phyloP scores from a whole-genome alignment of 768 basidiomycete genomes.

The Goffeauzyma gilvescens region DNA sequence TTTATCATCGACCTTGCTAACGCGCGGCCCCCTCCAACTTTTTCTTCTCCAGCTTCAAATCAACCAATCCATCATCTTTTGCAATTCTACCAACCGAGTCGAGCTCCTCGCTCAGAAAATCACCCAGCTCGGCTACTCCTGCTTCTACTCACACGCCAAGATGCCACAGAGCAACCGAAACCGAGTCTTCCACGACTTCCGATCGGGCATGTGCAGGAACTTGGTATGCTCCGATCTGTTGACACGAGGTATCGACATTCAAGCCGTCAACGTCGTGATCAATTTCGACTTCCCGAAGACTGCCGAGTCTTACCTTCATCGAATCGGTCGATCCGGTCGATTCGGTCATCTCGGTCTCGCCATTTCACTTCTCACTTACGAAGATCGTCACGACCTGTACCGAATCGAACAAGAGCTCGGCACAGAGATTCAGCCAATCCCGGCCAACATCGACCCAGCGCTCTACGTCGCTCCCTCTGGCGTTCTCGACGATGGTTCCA shows the following conservation, averaged over 20 bases:
- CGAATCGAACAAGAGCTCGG: slow-evolving; percentile 96
- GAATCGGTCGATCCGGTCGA: slow-evolving; percentile 91
- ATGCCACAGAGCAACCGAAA: slow-evolving; percentile 98
- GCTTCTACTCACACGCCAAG: slow-evolving; percentile 99
- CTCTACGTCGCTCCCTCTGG: slow-evolving; percentile 68
- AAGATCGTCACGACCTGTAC: slow-evolving; percentile 93
- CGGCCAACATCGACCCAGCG: slow-evolving; percentile 69
- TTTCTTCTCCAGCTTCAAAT: slow-evolving; percentile 65
- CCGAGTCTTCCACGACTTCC: slow-evolving; percentile 99
- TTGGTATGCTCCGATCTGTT: slow-evolving; percentile 91
- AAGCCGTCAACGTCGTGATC: slow-evolving; percentile 99
- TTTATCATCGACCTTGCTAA: slow-evolving; percentile 2
- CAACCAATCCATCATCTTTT: slow-evolving; percentile 99
- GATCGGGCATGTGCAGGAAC: slow-evolving; percentile 93
- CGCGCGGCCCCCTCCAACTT: background rate
- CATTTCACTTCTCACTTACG: slow-evolving; percentile 93
- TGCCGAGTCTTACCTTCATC: slow-evolving; percentile 93
- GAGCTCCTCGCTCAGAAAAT: slow-evolving; percentile 98
- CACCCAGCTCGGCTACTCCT: slow-evolving; percentile 96
- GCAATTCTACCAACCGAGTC: slow-evolving; percentile 98
- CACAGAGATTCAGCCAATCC: slow-evolving; percentile 92
- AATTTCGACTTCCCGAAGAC: slow-evolving; percentile 98
- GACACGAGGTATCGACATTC: slow-evolving; percentile 97
- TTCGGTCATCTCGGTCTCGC: slow-evolving; percentile 94
- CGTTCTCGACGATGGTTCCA: slow-evolving; percentile 16